A percentile compares a stretch with the other conserved stretches of the same genome.
phyloP scores from a whole-genome alignment of 2,329 filamentous ascomycete species.

The Teratosphaeria gauchensis region DNA sequence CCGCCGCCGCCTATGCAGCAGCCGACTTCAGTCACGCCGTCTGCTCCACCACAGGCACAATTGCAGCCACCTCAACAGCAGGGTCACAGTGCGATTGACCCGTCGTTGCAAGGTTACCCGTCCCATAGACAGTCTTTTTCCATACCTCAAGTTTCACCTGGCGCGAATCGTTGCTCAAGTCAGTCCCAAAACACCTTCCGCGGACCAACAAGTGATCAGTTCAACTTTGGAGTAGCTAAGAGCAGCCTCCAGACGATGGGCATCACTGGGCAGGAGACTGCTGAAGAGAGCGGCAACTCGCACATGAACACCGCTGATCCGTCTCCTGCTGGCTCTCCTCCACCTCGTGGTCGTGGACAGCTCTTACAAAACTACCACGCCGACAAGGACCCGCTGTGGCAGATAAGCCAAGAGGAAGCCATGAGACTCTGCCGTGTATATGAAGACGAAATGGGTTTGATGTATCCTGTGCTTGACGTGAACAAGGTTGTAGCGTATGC shows the following conservation, averaged over 20 bases:
- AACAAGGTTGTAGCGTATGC: slow-evolving; percentile 61
- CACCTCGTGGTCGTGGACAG: slow-evolving; percentile 10
- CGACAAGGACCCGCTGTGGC: slow-evolving; percentile 68
- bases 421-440: slow-evolving; percentile 68
- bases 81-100: slow-evolving; percentile 25
- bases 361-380: slow-evolving; percentile 29
- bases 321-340: slow-evolving; percentile 7
- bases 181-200: slow-evolving; percentile 53
- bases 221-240: slow-evolving; percentile 78
- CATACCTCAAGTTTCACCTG: slow-evolving; percentile 12
- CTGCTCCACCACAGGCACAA: not conserved
- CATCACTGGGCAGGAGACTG: slow-evolving; percentile 58
- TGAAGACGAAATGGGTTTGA: slow-evolving; percentile 82
- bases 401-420: slow-evolving; percentile 68
- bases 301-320: slow-evolving; percentile 6
- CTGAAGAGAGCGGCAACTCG: slow-evolving; percentile 37
- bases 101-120: slow-evolving; percentile 22
- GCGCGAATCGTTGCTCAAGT: slow-evolving; percentile 2
- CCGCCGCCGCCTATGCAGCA: slow-evolving; percentile 10
- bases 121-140: slow-evolving; percentile 9
- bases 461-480: slow-evolving; percentile 81
- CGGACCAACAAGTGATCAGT: slow-evolving; percentile 76
- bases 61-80: slow-evolving; percentile 3
- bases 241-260: slow-evolving; percentile 84
- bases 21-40: not conserved